Percentiles rank a stretch among this genome's conserved stretches.
These are phyloP conservation scores for Candolleomyces eurysporus DNA, from an alignment of 768 basidiomycete genomes.

Conservation along the genomic window DNA sequence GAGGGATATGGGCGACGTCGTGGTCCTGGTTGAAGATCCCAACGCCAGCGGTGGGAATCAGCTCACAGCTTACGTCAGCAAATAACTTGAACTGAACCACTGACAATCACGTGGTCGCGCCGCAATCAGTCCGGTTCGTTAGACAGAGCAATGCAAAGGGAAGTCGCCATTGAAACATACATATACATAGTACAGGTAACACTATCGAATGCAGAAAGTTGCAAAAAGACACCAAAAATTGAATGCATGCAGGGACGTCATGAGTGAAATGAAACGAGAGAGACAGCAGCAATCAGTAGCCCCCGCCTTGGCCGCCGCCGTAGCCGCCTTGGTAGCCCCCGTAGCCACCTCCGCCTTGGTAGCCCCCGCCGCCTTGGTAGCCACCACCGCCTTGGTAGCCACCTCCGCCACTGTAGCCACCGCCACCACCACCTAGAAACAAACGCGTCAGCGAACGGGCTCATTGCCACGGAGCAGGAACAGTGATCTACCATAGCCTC, in stretches of 20 bases:
- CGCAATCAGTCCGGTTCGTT: background rate
- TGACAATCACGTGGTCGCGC: background rate
- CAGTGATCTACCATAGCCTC: slow-evolving; percentile 14
- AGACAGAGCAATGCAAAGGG: background rate
- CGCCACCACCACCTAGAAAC: slow-evolving; percentile 25
- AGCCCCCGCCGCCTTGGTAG: slow-evolving; percentile 17
- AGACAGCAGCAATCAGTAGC: background rate
- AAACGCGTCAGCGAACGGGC: slow-evolving; percentile 11
- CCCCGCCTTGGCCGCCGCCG: slow-evolving; percentile 14
- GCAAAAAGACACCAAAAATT: background rate
- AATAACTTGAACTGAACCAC: background rate
- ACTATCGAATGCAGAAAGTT: background rate
- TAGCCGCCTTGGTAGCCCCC: slow-evolving; percentile 13
- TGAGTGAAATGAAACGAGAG: background rate
- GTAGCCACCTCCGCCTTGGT: slow-evolving; percentile 14
- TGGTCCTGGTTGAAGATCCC: slow-evolving; percentile 8
- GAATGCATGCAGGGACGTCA: background rate
- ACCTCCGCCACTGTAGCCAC: slow-evolving; percentile 23
- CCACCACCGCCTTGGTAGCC: slow-evolving; percentile 15
- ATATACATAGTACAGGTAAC: background rate
- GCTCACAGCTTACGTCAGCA: too few relatives aligned
- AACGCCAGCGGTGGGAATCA: background rate
- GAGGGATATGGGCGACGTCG: slow-evolving; percentile 2
- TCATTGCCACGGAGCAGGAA: background rate
- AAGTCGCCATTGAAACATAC: background rate